phyloP scores from a whole-genome alignment of 352 stramenopile species.

The Aphanomyces stellatus region DNA sequence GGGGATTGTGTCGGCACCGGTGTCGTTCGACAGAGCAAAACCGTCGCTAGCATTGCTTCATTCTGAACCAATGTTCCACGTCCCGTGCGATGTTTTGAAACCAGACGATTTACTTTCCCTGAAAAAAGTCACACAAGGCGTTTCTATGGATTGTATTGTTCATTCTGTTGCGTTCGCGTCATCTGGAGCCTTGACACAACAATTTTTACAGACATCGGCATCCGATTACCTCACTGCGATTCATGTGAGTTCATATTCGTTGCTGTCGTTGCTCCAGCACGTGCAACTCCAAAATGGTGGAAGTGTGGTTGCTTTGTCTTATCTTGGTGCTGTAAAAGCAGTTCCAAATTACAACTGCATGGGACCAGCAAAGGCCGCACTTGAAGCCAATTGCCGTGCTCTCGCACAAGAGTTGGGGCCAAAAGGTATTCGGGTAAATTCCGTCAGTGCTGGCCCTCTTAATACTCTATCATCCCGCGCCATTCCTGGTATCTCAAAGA shows the following conservation, averaged over 20 bases:
- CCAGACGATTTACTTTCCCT: conserved; percentile 46
- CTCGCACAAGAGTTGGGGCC: conserved; percentile 75
- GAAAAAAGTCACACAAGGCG: background rate
- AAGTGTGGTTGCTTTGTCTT: conserved; percentile 84
- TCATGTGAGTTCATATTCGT: conserved; percentile 83
- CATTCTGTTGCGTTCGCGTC: conserved; percentile 88
- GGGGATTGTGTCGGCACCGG: conserved; percentile 57
- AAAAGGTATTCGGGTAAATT: conserved; percentile 83
- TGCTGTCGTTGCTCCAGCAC: conserved; percentile 52
- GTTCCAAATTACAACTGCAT: conserved; percentile 90
- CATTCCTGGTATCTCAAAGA: conserved; percentile 83
- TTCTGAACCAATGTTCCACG: background rate
- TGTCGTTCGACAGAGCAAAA: conserved; percentile 18
- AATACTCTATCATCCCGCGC: conserved; percentile 86
- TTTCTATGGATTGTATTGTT: conserved; percentile 71
- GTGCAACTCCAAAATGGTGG: conserved; percentile 27
- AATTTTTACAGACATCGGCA: conserved; percentile 36
- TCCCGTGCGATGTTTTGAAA: conserved; percentile 66
- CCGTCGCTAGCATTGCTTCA: conserved; percentile 7
- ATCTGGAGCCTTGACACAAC: conserved; percentile 50
- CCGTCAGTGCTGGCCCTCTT: conserved; percentile 83
- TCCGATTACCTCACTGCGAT: conserved; percentile 69
- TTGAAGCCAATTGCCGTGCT: conserved; percentile 76
- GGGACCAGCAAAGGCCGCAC: conserved; percentile 84
- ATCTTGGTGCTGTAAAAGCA: conserved; percentile 67